Percentiles rank a stretch among this genome's conserved stretches.
Conservation (phyloP, 2,329 filamentous ascomycete species). For the Boeremia exigua region DNA sequence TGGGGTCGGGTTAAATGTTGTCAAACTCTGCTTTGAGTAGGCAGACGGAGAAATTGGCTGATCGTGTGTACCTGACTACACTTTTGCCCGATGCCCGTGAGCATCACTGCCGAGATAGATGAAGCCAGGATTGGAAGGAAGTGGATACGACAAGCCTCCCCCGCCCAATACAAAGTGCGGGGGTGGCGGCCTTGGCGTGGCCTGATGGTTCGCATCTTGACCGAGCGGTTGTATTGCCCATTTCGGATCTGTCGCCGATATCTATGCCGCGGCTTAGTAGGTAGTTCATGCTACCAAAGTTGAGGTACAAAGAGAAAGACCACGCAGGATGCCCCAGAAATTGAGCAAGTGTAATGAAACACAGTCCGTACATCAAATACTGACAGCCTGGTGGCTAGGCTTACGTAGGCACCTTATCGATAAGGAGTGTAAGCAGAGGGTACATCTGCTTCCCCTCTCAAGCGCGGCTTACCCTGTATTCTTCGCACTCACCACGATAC, state of each 20-base stretch:
- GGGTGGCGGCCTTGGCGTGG: constrained; percentile 30
- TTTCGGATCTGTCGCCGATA: not conserved
- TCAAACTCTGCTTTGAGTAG: not conserved
- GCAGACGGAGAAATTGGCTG: constrained; percentile 13
- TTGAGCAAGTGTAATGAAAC: no score
- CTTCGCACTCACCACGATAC: not conserved
- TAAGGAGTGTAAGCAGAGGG: not conserved
- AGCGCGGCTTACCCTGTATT: not conserved
- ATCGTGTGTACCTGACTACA: constrained; percentile 11
- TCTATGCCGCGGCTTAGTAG: no score
- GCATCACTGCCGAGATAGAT: not conserved
- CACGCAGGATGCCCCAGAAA: no score
- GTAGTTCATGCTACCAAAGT: no score
- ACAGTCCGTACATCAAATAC: not conserved
- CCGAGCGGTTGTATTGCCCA: constrained; percentile 2
- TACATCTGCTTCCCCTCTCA: not conserved
- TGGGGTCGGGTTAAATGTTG: constrained; percentile 6
- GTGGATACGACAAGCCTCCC: constrained; percentile 21
- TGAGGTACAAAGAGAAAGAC: no score
- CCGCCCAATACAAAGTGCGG: constrained; percentile 26
- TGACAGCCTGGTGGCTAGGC: not conserved
- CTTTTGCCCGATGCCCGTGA: constrained; percentile 13
- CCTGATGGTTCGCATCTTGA: not conserved
- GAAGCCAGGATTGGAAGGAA: constrained; percentile 13
- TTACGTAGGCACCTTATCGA: not conserved